Conservation (phyloP, 805 yeast species). For the Metschnikowia vanudenii region DNA sequence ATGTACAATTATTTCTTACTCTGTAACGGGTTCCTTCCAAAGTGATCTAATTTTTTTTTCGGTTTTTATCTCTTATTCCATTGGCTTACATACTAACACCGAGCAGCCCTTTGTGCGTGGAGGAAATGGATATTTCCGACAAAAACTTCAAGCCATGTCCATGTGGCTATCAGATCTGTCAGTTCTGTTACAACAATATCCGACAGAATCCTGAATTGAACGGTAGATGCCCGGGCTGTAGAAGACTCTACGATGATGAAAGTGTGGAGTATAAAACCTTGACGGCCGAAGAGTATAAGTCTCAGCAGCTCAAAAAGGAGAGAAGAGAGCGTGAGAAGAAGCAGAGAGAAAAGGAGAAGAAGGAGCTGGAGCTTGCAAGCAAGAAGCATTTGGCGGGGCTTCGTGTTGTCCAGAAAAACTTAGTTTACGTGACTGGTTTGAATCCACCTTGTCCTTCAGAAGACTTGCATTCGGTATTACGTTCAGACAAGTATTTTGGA, state of each 20-base stretch:
- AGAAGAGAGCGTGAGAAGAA: constrained; percentile 80
- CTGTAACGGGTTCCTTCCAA: neutral
- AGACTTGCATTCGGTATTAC: constrained; percentile 76
- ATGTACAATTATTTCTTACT: constrained; percentile 25
- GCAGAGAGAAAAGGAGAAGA: constrained; percentile 86
- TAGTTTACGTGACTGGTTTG: constrained; percentile 93
- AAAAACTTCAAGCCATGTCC: constrained; percentile 99
- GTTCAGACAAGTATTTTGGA: constrained; percentile 95
- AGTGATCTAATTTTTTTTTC: too few relatives aligned
- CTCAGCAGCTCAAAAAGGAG: constrained; percentile 76
- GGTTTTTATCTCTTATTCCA: neutral
- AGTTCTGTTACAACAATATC: constrained; percentile 95
- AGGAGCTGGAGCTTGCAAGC: constrained; percentile 79
- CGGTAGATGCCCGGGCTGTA: constrained; percentile 97
- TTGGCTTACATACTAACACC: constrained; percentile 20
- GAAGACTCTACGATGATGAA: constrained; percentile 91
- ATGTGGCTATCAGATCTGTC: constrained; percentile 98
- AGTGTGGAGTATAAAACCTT: constrained; percentile 82
- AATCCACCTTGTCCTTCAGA: constrained; percentile 82
- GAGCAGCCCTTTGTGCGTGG: constrained; percentile 87
- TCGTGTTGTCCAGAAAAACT: constrained; percentile 96
- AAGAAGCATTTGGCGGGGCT: constrained; percentile 93
- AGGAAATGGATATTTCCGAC: constrained; percentile 95
- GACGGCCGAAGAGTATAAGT: constrained; percentile 81
- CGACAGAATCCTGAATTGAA: constrained; percentile 92